Evolutionary conservation across 371 early-diverging fungal genomes (phyloP).

Genomic region (Dinochytrium kinnereticum): DNA sequence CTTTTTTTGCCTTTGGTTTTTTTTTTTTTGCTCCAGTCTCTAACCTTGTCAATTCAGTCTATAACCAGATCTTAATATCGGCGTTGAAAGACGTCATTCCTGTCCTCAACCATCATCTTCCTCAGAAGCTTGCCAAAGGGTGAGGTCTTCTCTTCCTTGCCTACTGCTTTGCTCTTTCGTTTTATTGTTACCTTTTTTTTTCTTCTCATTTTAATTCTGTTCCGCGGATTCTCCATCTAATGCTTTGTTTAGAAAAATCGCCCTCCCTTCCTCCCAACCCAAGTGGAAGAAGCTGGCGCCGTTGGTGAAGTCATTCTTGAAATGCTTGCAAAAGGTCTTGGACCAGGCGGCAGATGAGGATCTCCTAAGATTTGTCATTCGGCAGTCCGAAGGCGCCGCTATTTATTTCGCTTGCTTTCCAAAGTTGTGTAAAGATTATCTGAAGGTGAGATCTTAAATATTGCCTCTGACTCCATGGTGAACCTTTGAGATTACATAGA

Average conservation of each 20-base stretch:
- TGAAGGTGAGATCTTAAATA: constrained; percentile 66
- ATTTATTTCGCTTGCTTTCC: constrained; percentile 82
- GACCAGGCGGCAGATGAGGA: constrained; percentile 76
- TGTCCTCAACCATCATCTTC: constrained; percentile 49
- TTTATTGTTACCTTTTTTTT: too few species aligned
- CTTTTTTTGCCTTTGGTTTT: neutral
- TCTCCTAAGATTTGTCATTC: constrained; percentile 80
- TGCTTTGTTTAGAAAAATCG: constrained; percentile 56
- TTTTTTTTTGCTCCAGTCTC: neutral
- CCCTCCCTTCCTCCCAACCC: constrained; percentile 57
- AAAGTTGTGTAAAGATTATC: constrained; percentile 74
- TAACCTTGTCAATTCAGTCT: constrained; percentile 54
- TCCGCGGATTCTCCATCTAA: too few species aligned
- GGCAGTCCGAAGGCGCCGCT: constrained; percentile 76
- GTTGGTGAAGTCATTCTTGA: constrained; percentile 79
- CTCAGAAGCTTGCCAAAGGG: constrained; percentile 34
- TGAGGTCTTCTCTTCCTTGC: constrained; percentile 13
- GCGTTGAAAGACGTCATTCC: constrained; percentile 50
- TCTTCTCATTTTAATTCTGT: too few species aligned
- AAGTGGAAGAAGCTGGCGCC: constrained; percentile 77
- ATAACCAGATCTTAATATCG: constrained; percentile 78
- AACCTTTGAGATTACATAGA: neutral
- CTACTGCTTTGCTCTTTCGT: too few species aligned
- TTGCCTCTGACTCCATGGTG: too few species aligned
- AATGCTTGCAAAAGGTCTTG: constrained; percentile 71